phyloP scores from a whole-genome alignment of 116 monocot species.

The Thalassia testudinum region DNA sequence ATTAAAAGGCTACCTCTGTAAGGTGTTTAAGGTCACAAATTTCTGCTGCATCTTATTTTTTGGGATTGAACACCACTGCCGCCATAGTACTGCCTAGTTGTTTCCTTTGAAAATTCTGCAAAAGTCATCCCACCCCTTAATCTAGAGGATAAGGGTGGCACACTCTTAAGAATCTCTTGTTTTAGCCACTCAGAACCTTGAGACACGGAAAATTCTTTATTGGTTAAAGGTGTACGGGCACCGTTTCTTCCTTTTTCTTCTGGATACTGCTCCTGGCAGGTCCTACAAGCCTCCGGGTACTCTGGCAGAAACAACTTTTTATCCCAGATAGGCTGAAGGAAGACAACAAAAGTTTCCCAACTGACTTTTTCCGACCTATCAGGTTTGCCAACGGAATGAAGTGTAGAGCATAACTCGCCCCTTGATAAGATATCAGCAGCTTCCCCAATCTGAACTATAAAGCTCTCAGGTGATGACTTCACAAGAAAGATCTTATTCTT shows the following conservation, averaged over 20 bases:
- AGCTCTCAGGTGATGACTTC: constrained; percentile 53
- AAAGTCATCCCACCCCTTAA: constrained; percentile 92
- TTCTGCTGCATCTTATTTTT: constrained; percentile 6
- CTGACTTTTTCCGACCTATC: constrained; percentile 33
- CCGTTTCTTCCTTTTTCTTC: not conserved
- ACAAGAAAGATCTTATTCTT: constrained; percentile 37
- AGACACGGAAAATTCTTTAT: not conserved
- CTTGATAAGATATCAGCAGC: constrained; percentile 71
- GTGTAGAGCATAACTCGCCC: constrained; percentile 62
- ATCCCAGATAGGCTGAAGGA: constrained; percentile 76
- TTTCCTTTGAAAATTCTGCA: constrained; percentile 83
- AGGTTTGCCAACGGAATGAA: constrained; percentile 74
- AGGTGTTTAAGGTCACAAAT: too few species aligned
- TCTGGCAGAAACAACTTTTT: constrained; percentile 30
- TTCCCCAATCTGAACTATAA: constrained; percentile 85
- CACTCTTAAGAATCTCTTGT: constrained; percentile 36
- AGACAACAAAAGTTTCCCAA: constrained; percentile 87
- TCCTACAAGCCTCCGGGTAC: constrained; percentile 5
- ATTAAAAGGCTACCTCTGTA: too few species aligned
- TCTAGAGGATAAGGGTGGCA: constrained; percentile 60
- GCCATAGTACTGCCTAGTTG: constrained; percentile 91
- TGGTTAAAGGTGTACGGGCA: too few species aligned
- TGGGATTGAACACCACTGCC: constrained; percentile 50
- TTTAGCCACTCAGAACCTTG: constrained; percentile 6
- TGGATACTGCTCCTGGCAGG: not conserved